A percentile compares a stretch with the other conserved stretches of the same genome.
Evolutionary conservation across 2,329 filamentous ascomycete genomes (phyloP).

Genomic region (Neopestalotiopsis clavispora): DNA sequence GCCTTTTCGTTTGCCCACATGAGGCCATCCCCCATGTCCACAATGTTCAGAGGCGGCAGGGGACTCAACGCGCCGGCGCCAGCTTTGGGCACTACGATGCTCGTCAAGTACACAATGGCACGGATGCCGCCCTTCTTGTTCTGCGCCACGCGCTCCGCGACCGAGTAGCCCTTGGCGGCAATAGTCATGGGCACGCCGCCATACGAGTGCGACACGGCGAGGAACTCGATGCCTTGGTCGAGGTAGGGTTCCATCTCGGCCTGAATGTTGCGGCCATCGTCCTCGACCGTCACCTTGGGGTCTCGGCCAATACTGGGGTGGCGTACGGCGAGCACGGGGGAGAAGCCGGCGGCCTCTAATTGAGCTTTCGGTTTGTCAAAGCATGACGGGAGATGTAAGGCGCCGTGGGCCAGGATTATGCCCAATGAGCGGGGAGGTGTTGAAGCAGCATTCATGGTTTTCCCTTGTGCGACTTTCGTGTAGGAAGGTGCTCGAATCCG

Average conservation of each 20-base stretch:
- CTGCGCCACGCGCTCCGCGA: slow-evolving; percentile 1
- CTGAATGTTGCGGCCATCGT: neutral
- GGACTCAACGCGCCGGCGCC: neutral
- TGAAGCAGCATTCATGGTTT: neutral
- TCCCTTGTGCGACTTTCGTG: neutral
- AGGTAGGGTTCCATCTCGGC: neutral
- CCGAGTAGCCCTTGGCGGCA: neutral
- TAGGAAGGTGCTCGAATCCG: neutral
- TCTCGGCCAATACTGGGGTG: neutral
- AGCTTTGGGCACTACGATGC: neutral
- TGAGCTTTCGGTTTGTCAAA: neutral
- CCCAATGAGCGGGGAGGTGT: neutral
- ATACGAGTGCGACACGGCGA: slow-evolving; percentile 2
- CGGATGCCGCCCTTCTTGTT: neutral
- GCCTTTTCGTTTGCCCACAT: neutral
- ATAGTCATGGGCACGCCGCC: neutral
- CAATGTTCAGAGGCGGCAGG: neutral
- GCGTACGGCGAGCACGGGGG: neutral
- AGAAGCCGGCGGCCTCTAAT: neutral
- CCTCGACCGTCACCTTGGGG: neutral
- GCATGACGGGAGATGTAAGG: neutral
- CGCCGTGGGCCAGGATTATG: neutral
- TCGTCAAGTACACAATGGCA: neutral
- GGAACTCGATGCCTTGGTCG: neutral
- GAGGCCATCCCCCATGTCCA: neutral